Percentiles rank a stretch among this genome's conserved stretches.
Evolutionary conservation across 2,329 filamentous ascomycete genomes (phyloP).

Genomic region (Juglanconis oblonga): DNA sequence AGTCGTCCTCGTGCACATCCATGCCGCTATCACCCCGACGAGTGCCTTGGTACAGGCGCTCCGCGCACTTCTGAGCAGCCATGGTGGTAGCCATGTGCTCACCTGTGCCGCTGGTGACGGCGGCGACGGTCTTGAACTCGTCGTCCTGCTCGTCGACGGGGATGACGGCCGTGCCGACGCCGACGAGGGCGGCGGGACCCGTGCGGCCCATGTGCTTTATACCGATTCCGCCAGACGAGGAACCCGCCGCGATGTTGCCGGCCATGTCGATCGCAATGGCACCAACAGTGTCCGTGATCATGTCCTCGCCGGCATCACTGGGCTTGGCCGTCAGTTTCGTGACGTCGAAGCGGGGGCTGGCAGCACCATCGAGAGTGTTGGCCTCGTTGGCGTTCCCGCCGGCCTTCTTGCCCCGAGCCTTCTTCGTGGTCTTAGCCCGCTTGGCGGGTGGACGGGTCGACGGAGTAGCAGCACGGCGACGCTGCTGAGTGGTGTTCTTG

Average conservation of each 20-base stretch:
- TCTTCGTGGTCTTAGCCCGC: slow-evolving; percentile 12
- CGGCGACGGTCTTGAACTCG: slow-evolving; percentile 69
- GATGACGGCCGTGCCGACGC: slow-evolving; percentile 87
- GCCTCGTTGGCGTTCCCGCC: neutral
- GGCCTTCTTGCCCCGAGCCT: neutral
- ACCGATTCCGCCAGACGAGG: slow-evolving; percentile 94
- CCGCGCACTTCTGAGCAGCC: slow-evolving; percentile 82
- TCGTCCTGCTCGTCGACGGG: slow-evolving; percentile 70
- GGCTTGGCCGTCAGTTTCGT: slow-evolving; percentile 15
- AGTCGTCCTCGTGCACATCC: slow-evolving; percentile 56
- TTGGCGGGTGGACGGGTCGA: slow-evolving; percentile 3
- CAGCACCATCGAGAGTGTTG: neutral
- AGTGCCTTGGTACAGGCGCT: slow-evolving; percentile 73
- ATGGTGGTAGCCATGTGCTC: slow-evolving; percentile 98
- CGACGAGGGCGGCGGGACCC: slow-evolving; percentile 88
- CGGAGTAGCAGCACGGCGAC: neutral
- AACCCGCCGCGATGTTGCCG: slow-evolving; percentile 88
- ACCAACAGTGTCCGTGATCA: slow-evolving; percentile 88
- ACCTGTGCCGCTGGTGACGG: slow-evolving; percentile 89
- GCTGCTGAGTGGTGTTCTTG: slow-evolving; percentile 1
- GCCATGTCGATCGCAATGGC: slow-evolving; percentile 86
- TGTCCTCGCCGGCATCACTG: slow-evolving; percentile 42
- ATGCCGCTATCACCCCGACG: slow-evolving; percentile 58
- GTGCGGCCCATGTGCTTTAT: slow-evolving; percentile 95
- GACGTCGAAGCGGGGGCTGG: neutral